Evolutionary conservation across 257 asterid genomes (phyloP).

Genomic region (Orobanche coerulescens): DNA sequence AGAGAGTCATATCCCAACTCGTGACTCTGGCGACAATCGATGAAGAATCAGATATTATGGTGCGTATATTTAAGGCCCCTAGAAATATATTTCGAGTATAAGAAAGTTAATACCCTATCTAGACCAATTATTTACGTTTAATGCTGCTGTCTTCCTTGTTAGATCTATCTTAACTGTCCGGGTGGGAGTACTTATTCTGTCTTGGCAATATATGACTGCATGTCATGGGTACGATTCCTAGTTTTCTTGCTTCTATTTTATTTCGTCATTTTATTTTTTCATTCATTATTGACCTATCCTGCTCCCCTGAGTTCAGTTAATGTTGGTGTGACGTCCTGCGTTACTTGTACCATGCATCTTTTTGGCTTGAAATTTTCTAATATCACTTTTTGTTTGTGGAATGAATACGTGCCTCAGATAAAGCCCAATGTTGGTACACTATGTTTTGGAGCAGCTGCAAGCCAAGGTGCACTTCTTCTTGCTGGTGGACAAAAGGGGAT

Average conservation of each 20-base stretch:
- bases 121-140: conserved; percentile 12
- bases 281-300: conserved; percentile 3
- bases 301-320: conserved; percentile 15
- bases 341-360: not conserved
- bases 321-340: conserved; percentile 1
- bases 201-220: conserved; percentile 94
- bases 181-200: conserved; percentile 91
- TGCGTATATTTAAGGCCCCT: conserved; percentile 21
- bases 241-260: conserved; percentile 11
- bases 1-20: conserved; percentile 88
- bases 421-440: conserved; percentile 97
- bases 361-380: conserved; percentile 15
- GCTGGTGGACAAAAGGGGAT: conserved; percentile 98
- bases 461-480: conserved; percentile 93
- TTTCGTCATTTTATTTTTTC: conserved; percentile 4
- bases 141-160: conserved; percentile 18
- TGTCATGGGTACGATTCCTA: conserved; percentile 83
- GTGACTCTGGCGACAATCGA: conserved; percentile 93
- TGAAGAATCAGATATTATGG: conserved; percentile 90
- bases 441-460: conserved; percentile 92
- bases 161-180: conserved; percentile 92
- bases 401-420: conserved; percentile 44
- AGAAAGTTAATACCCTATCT: conserved; percentile 4
- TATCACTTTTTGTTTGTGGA: conserved; percentile 9
- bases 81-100: not conserved